A percentile compares a stretch with the other conserved stretches of the same genome.
Evolutionary conservation across 768 basidiomycete genomes (phyloP).

Genomic region (Suillus tomentosus): DNA sequence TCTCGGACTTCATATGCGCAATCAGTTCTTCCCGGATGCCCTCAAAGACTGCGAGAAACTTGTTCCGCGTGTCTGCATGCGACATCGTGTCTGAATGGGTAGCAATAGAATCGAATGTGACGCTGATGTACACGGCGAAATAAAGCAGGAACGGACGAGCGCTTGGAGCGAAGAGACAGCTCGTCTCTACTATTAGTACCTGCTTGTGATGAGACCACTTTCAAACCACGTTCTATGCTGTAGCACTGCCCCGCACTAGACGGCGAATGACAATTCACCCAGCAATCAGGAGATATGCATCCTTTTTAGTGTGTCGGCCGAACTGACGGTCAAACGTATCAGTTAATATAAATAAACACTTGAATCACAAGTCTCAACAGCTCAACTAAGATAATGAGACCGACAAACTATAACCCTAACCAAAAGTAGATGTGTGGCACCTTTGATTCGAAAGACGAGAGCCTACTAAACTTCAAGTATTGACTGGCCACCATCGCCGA

Average conservation of each 20-base stretch:
- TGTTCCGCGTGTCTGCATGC: slow-evolving; percentile 49
- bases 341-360: neutral
- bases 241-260: neutral
- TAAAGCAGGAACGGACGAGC: neutral
- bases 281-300: neutral
- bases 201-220: neutral
- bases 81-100: neutral
- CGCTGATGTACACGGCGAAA: neutral
- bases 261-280: neutral
- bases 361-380: neutral
- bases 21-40: slow-evolving; percentile 78
- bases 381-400: neutral
- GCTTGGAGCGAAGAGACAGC: neutral
- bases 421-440: neutral
- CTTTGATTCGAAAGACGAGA: neutral
- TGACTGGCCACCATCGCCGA: neutral
- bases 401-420: neutral
- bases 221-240: neutral
- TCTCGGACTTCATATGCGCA: slow-evolving; percentile 60
- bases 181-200: neutral
- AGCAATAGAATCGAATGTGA: too few species aligned
- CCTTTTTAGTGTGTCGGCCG: neutral
- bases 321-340: neutral
- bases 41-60: slow-evolving; percentile 74
- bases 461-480: neutral